Percentiles rank a stretch among this genome's conserved stretches.
phyloP scores from a whole-genome alignment of 2,329 filamentous ascomycete genomes.

The Xylaria sp. region DNA sequence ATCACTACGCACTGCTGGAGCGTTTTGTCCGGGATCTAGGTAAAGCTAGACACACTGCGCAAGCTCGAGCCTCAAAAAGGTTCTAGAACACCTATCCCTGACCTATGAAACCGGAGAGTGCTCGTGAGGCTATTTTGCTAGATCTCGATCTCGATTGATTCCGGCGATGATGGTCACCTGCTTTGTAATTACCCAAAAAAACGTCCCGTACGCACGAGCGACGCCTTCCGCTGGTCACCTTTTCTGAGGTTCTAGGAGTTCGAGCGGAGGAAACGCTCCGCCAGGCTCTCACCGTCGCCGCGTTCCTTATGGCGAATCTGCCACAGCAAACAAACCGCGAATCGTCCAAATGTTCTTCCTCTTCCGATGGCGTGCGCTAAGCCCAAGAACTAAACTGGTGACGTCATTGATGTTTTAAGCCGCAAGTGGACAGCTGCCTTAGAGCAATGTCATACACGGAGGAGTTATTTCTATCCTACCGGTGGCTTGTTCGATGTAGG shows the following conservation, averaged over 20 bases:
- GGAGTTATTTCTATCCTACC: too few species aligned
- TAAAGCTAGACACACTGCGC: neutral
- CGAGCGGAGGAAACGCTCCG: neutral
- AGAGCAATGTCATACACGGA: neutral
- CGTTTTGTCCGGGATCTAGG: neutral
- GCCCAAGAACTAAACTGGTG: neutral
- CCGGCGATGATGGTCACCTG: neutral
- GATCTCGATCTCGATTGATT: slow-evolving; percentile 4
- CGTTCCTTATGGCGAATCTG: neutral
- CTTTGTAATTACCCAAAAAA: neutral
- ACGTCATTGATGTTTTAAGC: slow-evolving; percentile 11
- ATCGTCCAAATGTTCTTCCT: neutral
- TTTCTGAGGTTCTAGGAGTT: neutral
- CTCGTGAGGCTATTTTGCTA: neutral
- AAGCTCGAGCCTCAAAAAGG: slow-evolving; percentile 19
- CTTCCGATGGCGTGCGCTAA: neutral
- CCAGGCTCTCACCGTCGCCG: neutral
- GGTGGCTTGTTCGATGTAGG: neutral
- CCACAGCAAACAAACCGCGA: neutral
- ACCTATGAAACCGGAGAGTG: neutral
- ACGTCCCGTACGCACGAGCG: neutral
- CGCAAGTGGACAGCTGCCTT: neutral
- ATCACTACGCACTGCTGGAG: slow-evolving; percentile 18
- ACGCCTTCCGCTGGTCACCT: neutral
- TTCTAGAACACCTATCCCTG: slow-evolving; percentile 30